Conservation (phyloP, 495 filamentous ascomycete species). For the Penicillium roqueforti region DNA sequence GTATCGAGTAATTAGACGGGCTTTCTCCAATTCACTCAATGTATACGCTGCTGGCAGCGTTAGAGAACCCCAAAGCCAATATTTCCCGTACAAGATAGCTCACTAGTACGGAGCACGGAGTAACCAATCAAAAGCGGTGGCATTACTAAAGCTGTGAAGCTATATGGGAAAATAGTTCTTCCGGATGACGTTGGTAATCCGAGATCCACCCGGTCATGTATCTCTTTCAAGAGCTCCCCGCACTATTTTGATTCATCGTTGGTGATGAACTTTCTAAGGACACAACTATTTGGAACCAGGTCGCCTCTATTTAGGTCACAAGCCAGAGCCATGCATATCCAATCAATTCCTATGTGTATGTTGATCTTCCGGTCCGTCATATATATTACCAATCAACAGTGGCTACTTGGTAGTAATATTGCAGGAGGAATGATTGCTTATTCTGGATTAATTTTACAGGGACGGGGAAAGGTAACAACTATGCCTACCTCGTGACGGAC, state of each 20-base stretch:
- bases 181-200: constrained; percentile 28
- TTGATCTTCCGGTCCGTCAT: constrained; percentile 14
- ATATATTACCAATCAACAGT: neutral
- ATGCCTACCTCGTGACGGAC: constrained; percentile 92
- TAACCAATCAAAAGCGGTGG: constrained; percentile 13
- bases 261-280: constrained; percentile 32
- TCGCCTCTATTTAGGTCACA: constrained; percentile 10
- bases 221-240: constrained; percentile 12
- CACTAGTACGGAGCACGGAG: neutral
- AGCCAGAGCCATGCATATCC: constrained; percentile 76
- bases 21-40: neutral
- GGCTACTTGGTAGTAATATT: neutral
- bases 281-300: constrained; percentile 12
- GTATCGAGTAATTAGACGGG: constrained; percentile 12
- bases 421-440: constrained; percentile 4
- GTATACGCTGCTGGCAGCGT: constrained; percentile 21
- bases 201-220: neutral
- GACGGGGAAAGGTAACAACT: constrained; percentile 88
- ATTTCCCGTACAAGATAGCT: neutral
- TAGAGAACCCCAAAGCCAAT: neutral
- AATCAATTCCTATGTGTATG: constrained; percentile 98
- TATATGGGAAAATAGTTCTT: constrained; percentile 13
- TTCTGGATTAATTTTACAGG: constrained; percentile 47
- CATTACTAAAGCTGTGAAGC: constrained; percentile 13
- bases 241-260: constrained; percentile 11